Base-by-base conservation (phyloP, 169 alveolate species). In the Plasmodium vivax region DNA sequence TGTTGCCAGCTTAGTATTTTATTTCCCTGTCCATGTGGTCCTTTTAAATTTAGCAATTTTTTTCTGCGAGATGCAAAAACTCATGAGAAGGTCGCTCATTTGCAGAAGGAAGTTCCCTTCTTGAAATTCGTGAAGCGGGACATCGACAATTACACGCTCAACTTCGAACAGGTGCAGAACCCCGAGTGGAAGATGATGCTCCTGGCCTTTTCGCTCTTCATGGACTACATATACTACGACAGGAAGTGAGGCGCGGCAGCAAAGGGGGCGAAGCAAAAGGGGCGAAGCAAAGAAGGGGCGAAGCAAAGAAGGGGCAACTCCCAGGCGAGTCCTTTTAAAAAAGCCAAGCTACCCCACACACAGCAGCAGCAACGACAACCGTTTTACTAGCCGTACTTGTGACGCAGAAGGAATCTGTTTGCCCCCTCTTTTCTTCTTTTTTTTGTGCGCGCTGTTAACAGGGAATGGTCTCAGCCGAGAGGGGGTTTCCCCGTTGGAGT, bases 141-240 rank as follows among this genome's bases (percentile, higher is more conserved):
- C 45, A 74, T 87, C 32, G 93, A 87, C 72, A 87, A 87, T 32
- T 87, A 87, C 45, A 77, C 85, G 16, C 27, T 87, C 56, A 79
- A 87, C 80, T 87, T 87, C 36, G 93, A 87, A 36, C 80, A 87
- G 43, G 87, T 87, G 41, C 2, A 75, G 62, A 87, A 87, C 38
- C 93, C 93, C 16, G 93, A 87, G 68, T 87, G 93, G 93, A 87
- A 87, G 81, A 87, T 87, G 93, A 87, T 87, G 93, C 87, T 87
- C 32, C 34, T 87, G 51, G 93, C 93, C 56, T 87, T 87, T 87
- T 75, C 93, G 23, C 85, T 87, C 16, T 87, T 87, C 58, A 19
- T 87, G 62, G 93, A 87, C 81, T 87, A 87, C 30, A 87, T 87
- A 12, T 87, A 87, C 81, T 87, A 87, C 45, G 93, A 87, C 71